These are phyloP conservation scores for Mollisiaceae sp. DNA, from an alignment of 2,329 filamentous ascomycete species.

Conservation along the genomic window DNA sequence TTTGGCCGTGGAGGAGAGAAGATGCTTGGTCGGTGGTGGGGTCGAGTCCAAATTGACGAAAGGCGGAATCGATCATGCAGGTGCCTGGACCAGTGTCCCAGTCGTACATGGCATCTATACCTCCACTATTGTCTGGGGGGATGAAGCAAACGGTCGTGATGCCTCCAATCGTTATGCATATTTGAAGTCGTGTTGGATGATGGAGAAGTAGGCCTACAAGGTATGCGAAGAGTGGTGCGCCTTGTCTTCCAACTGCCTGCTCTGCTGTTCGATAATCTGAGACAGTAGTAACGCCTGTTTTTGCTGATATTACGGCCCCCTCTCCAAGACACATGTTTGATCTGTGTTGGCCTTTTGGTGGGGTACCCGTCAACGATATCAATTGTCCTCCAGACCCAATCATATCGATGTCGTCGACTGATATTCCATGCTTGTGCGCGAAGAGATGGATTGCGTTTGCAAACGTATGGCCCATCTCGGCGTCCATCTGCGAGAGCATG, in stretches of 20 bases:
- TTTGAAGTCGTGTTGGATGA: slow-evolving; percentile 41
- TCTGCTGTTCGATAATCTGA: slow-evolving; percentile 43
- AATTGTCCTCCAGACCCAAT: slow-evolving; percentile 42
- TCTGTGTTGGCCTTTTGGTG: slow-evolving; percentile 40
- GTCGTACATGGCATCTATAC: slow-evolving; percentile 43
- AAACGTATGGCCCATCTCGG: slow-evolving; percentile 43
- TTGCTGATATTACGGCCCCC: slow-evolving; percentile 43
- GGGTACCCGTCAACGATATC: slow-evolving; percentile 39
- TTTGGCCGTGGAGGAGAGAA: slow-evolving; percentile 35
- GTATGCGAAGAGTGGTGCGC: slow-evolving; percentile 42
- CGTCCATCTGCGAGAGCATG: slow-evolving; percentile 43
- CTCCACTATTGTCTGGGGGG: slow-evolving; percentile 40
- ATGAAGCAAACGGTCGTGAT: slow-evolving; percentile 42
- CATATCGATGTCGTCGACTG: slow-evolving; percentile 42
- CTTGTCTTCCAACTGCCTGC: slow-evolving; percentile 43
- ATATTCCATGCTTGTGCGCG: slow-evolving; percentile 39
- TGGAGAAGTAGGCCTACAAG: slow-evolving; percentile 41
- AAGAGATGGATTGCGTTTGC: slow-evolving; percentile 43
- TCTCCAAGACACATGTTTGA: slow-evolving; percentile 43
- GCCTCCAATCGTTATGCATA: slow-evolving; percentile 42
- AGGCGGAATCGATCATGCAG: slow-evolving; percentile 40
- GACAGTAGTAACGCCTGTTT: slow-evolving; percentile 43
- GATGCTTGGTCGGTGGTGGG: slow-evolving; percentile 36
- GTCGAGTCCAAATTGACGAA: slow-evolving; percentile 40
- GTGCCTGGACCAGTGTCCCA: slow-evolving; percentile 44